phyloP scores from a whole-genome alignment of 1,284 basidiomycete species.

The Lentinus polychrous region DNA sequence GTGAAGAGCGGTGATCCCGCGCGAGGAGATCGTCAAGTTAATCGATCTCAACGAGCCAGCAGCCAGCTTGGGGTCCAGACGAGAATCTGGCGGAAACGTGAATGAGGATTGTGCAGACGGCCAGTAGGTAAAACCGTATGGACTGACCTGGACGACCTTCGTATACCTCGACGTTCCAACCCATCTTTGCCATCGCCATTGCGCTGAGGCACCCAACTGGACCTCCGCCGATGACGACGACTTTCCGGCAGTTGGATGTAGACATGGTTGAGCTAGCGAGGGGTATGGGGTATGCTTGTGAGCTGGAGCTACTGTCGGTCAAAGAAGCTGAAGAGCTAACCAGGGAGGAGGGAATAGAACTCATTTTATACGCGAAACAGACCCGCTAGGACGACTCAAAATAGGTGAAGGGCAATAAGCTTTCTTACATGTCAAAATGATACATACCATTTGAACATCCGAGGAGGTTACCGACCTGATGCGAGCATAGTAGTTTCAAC shows the following conservation, averaged over 20 bases:
- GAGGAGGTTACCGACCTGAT: no score
- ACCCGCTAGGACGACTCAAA: no score
- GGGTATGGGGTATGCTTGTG: neutral
- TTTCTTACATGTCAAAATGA: no score
- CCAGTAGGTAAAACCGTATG: conserved; percentile 6
- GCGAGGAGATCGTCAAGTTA: conserved; percentile 92
- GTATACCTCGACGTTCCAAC: conserved; percentile 86
- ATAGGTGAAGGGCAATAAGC: no score
- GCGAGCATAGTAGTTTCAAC: no score
- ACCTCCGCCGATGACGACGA: conserved; percentile 76
- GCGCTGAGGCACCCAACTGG: conserved; percentile 96
- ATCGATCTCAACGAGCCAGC: conserved; percentile 77
- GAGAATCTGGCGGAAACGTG: conserved; percentile 46
- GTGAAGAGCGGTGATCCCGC: conserved; percentile 84
- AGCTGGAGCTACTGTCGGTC: no score
- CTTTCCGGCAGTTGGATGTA: conserved; percentile 29
- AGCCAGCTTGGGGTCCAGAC: conserved; percentile 57
- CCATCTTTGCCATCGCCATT: conserved; percentile 78
- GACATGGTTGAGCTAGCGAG: neutral
- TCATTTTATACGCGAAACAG: no score
- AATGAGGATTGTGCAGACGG: neutral
- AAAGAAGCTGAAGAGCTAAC: neutral
- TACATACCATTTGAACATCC: no score
- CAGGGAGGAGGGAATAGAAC: neutral
- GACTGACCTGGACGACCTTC: conserved; percentile 77